These are phyloP conservation scores for Acidomyces sp. DNA, from an alignment of 495 filamentous ascomycete genomes.

Conservation along the genomic window DNA sequence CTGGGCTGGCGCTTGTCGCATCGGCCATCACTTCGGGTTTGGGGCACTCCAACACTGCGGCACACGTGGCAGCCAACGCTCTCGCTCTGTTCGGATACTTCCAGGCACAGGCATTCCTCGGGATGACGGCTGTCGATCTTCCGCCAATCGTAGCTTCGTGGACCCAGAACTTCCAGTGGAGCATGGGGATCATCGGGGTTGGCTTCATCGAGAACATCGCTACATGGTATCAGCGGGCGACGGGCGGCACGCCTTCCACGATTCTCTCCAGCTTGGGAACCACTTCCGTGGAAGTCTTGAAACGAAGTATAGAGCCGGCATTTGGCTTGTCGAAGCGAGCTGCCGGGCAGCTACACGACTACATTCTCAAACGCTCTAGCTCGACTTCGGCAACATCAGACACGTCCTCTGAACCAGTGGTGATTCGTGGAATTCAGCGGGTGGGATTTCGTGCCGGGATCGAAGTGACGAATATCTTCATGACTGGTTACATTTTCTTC, in stretches of 20 bases:
- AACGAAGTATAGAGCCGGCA: constrained; percentile 42
- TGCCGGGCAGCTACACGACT: constrained; percentile 4
- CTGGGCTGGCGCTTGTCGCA: constrained; percentile 60
- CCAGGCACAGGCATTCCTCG: constrained; percentile 92
- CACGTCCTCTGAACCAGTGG: constrained; percentile 40
- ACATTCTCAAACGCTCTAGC: constrained; percentile 3
- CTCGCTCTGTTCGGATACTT: constrained; percentile 90
- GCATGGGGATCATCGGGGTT: constrained; percentile 88
- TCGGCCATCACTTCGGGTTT: constrained; percentile 34
- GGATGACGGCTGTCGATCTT: constrained; percentile 69
- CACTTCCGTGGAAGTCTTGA: constrained; percentile 75
- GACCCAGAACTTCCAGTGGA: constrained; percentile 99
- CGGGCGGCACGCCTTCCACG: constrained; percentile 74
- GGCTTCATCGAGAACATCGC: constrained; percentile 76
- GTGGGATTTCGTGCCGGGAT: constrained; percentile 77
- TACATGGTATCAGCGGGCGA: constrained; percentile 93
- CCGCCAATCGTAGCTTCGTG: constrained; percentile 85
- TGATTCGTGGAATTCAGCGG: constrained; percentile 77
- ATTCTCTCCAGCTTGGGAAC: constrained; percentile 59
- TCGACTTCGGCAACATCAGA: constrained; percentile 1
- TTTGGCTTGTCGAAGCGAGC: constrained; percentile 36
- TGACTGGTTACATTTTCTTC: constrained; percentile 86
- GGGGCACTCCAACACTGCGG: constrained; percentile 80
- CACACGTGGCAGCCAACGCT: constrained; percentile 87
- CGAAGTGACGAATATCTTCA: constrained; percentile 84